Conservation (phyloP, 441 rosid genomes). For the Eutrema salsugineum region DNA sequence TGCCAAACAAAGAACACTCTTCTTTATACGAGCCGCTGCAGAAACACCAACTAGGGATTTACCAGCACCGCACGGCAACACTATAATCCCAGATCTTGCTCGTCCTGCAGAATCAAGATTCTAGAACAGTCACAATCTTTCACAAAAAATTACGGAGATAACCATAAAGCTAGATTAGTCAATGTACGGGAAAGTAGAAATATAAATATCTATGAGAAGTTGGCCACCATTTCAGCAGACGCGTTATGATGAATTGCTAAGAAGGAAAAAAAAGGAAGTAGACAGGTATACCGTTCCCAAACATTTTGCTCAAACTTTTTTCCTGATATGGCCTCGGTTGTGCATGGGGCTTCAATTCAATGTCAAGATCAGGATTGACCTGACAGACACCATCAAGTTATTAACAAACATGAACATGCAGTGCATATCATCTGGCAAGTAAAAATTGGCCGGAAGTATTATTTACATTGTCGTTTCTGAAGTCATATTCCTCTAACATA, state of each 20-base stretch:
- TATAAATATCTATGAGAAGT: not conserved
- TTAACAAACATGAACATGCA: not conserved
- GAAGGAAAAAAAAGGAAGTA: not conserved
- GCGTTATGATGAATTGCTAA: not conserved
- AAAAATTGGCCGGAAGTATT: not conserved
- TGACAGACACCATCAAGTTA: constrained; percentile 26
- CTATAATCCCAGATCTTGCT: constrained; percentile 96
- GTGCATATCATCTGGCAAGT: not conserved
- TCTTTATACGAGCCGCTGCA: constrained; percentile 85
- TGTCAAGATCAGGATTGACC: constrained; percentile 93
- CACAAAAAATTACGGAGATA: not conserved
- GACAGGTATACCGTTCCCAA: constrained; percentile 74
- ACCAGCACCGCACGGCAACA: constrained; percentile 98
- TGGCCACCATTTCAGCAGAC: not conserved
- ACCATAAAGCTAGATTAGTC: not conserved
- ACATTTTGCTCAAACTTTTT: constrained; percentile 97
- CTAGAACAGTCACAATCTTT: constrained; percentile 3
- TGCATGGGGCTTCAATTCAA: constrained; percentile 90
- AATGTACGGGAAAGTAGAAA: not conserved
- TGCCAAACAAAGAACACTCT: constrained; percentile 95
- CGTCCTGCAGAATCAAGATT: constrained; percentile 55
- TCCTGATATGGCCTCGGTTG: constrained; percentile 99
- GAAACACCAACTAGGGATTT: constrained; percentile 96
- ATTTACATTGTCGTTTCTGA: constrained; percentile 79
- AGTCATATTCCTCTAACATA: constrained; percentile 97